Evolutionary conservation across 164 flowering plant species (phyloP), one percentile per base, ranked within the genome.

Genomic region (Hamamelis virginiana): DNA sequence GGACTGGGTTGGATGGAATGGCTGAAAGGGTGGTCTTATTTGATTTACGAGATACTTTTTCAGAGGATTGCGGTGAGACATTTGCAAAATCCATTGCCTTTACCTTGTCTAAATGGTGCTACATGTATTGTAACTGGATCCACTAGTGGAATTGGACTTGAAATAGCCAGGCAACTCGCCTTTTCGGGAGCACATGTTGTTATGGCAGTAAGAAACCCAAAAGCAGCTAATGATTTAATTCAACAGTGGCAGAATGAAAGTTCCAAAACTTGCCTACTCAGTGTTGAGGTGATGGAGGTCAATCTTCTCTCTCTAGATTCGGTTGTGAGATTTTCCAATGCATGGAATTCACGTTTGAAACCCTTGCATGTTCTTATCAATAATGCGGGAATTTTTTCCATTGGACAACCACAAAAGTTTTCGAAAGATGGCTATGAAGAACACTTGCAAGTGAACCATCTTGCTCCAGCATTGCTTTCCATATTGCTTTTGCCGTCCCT

Each of bases 391-490:
- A 52, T 81, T 43, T 68, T 64, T 1, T 72, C 62, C 43, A 68
- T 68, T 62, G 77, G 77, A 57, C 66, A 86, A 74, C 91, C 96
- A 48, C 99, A 95, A 69, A 87, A 81, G 47, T 86, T 95, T 72
- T 92, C 99, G 48, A 87, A 86, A 75, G 92, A 95, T 77, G 96
- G 93, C 13, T 80, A 92, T 80, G 99, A 95, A 83, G 87, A 81
- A 68, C 99, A 95, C 73, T 74, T 95, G 92, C 99, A 95, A 89
- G 99, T 95, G 72, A 95, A 95, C 80, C 97, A 95, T 85, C 84
- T 95, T 66, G 96, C 96, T 70, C 99, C 99, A 62, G 93, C 99
- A 48, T 72, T 95, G 83, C 91, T 95, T 58, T 91, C 97, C 61
- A 25, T 92, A 65, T 77, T 95, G 80, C 91, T 95, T 70, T 81